Base-by-base conservation (phyloP, 1,284 basidiomycete species). In the Sanguinoderma infundibulare region DNA sequence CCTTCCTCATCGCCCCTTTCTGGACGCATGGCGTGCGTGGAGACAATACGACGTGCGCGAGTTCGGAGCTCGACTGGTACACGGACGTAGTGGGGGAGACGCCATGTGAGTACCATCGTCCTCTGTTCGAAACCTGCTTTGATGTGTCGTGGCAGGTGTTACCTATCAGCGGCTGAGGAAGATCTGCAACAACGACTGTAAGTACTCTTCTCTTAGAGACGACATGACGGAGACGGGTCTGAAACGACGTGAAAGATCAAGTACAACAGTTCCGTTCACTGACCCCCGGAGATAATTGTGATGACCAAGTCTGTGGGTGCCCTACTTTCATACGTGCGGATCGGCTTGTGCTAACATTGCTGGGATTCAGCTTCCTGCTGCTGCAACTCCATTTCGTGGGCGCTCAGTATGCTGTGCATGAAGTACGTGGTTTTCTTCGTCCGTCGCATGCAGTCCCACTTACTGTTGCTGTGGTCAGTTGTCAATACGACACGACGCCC, bases 351-450 rank as follows among this genome's bases (percentile, higher is more conserved):
- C 34, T 28, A 5, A 22, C 40, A 10, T 52, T 10, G 22, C 7
- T 32, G 34, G 49, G 20, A 1, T 20, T 3, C 20, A 68, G 67
- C 63, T 5, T 24, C 24, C 53, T 68, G 67, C 38, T 68, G 67
- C 35, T 68, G 67, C 44, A 68, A 68, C 28, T 63, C 61, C 3
- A 44, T 68, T 10, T 56, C 67, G 6, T 68, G 59, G 59, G 55
- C 62, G n/a, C 53, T 68, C 49, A 68, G 67, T 49, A 68, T 68
- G 67, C 55, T 68, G 26, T 69, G 67, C 46, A 62, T 65, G 62
- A 67, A 69, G 67, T 69, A 44, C 46, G 67, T 61, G 14, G n/a
- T n/a, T n/a, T n/a, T n/a, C n/a, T n/a, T 26, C 34, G 4, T 20
- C 2, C 47, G 7, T 51, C 49, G 3, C 30, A 35, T 35, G 4